These are phyloP conservation scores for Boletus rubroflammeus DNA, from an alignment of 768 basidiomycete genomes.

Conservation along the genomic window DNA sequence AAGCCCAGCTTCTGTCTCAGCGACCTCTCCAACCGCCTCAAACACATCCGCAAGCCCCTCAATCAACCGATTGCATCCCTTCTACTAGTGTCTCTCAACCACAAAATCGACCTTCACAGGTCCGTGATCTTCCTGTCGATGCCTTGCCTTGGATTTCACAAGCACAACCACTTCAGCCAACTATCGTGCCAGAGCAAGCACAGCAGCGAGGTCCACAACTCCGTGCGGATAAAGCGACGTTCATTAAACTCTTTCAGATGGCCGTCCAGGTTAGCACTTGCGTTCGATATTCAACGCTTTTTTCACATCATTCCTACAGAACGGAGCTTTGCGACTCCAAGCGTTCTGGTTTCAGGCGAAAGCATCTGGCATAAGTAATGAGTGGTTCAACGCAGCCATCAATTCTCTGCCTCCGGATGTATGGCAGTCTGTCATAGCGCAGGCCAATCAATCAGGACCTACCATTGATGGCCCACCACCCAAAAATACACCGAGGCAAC, in stretches of 20 bases:
- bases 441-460: background rate
- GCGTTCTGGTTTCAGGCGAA: conserved; percentile 13
- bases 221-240: conserved; percentile 11
- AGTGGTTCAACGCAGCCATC: conserved; percentile 19
- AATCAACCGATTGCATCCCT: background rate
- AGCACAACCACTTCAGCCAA: background rate
- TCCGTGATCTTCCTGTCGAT: background rate
- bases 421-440: conserved; percentile 10
- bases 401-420: conserved; percentile 15
- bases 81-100: background rate
- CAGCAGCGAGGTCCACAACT: background rate
- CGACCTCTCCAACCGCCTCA: conserved; percentile 1
- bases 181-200: conserved; percentile 5
- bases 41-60: background rate
- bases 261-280: conserved; percentile 19
- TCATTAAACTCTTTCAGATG: conserved; percentile 21
- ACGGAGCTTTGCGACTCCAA: conserved; percentile 12
- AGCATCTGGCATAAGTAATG: conserved; percentile 15
- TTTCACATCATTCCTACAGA: conserved; percentile 11
- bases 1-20: background rate
- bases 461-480: background rate
- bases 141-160: background rate
- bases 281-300: background rate
- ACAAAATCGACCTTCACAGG: conserved; percentile 1
- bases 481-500: background rate